phyloP scores from a whole-genome alignment of 2,329 filamentous ascomycete genomes.

The Colletotrichum sp. region DNA sequence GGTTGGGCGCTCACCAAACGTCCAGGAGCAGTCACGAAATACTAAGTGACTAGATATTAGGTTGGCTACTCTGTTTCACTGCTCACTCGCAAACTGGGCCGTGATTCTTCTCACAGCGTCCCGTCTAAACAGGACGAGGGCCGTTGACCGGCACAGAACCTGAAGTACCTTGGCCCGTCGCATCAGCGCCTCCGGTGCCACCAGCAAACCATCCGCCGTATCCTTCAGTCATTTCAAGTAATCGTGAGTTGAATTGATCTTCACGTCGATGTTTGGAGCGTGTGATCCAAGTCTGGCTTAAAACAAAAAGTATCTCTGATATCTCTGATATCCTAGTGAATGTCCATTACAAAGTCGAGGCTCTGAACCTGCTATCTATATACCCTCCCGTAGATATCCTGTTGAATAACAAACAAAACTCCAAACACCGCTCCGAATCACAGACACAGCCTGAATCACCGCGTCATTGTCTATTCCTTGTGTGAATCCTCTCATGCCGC shows the following conservation, averaged over 20 bases:
- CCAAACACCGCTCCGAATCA: neutral
- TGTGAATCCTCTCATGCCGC: constrained; percentile 35
- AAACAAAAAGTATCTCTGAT: neutral
- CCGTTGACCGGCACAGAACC: neutral
- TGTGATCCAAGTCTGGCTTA: neutral
- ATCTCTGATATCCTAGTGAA: neutral
- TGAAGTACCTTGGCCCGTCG: neutral
- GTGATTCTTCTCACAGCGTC: accelerated
- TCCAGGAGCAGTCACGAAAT: neutral
- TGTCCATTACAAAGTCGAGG: neutral
- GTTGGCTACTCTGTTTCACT: neutral
- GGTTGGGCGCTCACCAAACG: no score
- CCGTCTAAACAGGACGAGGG: neutral
- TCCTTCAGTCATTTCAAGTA: neutral
- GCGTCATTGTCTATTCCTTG: neutral
- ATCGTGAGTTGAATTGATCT: neutral
- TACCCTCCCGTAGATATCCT: neutral
- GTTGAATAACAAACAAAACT: neutral
- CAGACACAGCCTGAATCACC: neutral
- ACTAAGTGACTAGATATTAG: neutral
- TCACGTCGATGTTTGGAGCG: neutral
- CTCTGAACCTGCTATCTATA: neutral
- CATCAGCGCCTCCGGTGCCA: neutral
- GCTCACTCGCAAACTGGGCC: neutral
- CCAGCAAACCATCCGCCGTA: neutral